Percentiles rank a stretch among this genome's conserved stretches.
Conservation (phyloP, 2,329 filamentous ascomycete genomes). For the Thyridium curvatum region DNA sequence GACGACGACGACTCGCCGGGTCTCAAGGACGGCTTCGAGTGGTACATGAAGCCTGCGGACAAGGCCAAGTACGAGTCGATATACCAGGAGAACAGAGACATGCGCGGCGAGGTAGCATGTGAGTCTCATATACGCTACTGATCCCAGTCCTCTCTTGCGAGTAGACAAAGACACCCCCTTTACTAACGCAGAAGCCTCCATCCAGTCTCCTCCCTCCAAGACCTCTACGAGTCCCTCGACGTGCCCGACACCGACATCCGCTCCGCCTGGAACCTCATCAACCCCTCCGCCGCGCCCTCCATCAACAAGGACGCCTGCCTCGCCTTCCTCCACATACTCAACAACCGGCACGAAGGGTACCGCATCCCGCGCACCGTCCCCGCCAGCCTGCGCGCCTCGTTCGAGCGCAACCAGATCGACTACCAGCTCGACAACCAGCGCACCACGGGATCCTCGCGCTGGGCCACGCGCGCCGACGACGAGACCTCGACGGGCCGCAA, state of each 20-base stretch:
- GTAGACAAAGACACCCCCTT: no score
- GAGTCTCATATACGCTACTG: conserved; percentile 19
- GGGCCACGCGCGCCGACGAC: conserved; percentile 74
- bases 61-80: conserved; percentile 96
- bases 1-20: conserved; percentile 77
- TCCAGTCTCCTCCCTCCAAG: conserved; percentile 68
- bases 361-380: conserved; percentile 89
- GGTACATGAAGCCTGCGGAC: conserved; percentile 95
- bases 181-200: neutral
- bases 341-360: conserved; percentile 90
- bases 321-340: conserved; percentile 94
- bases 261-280: conserved; percentile 95
- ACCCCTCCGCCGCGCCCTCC: conserved; percentile 73
- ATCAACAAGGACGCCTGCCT: conserved; percentile 95
- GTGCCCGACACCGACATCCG: conserved; percentile 74
- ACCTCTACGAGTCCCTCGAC: conserved; percentile 77
- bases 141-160: no score
- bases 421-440: conserved; percentile 81
- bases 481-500: conserved; percentile 82
- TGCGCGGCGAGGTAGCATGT: conserved; percentile 79
- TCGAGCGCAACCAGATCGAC: conserved; percentile 94
- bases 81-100: conserved; percentile 85
- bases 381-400: conserved; percentile 81
- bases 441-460: conserved; percentile 61
- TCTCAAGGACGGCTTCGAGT: conserved; percentile 94